Evolutionary conservation across 2,329 filamentous ascomycete genomes (phyloP), one percentile per base, ranked within the genome.

Genomic region (Emydomyces testavorans): DNA sequence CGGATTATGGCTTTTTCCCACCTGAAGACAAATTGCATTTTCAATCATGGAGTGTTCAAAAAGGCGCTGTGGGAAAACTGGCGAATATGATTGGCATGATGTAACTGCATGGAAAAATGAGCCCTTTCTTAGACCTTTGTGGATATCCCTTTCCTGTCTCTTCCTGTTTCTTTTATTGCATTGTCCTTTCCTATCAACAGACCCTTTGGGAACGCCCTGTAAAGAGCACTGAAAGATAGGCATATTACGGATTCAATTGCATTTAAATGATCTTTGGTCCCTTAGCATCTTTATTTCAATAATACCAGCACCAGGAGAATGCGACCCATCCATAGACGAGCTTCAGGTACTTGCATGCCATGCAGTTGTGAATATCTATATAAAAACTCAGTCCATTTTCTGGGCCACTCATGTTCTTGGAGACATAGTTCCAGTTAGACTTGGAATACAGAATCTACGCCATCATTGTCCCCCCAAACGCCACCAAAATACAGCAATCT

Each of bases 401-500:
- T 16, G 26, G n/a, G 24, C 8, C n/a, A 28, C 16, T 7, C 4
- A 6, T 26, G 5, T 40, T 1, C n/a, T 20, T 37, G 20, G 5
- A 37, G n/a, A 16, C 34, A 37, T 37, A 37, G 15, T 40, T 11
- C 23, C 23, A 41, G 38, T 28, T 11, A 21, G 15, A 42, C 24
- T 31, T 34, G 34, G 6, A 34, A 18, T 46, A 24, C 23, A 31
- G 13, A 44, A 29, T n/a, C 36, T 20, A 36, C 43, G 53, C 56
- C 46, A 53, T 57, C 52, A 59, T n/a, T n/a, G n/a, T n/a, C 56
- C 37, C 42, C 56, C 53, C 3, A 39, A 39, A 31, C 35, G 26
- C 45, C 35, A 23, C 23, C 18, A 26, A 36, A 11, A 21, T n/a
- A n/a, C n/a, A n/a, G n/a, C n/a, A n/a, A n/a, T n/a, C n/a, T n/a